Base-by-base conservation (phyloP, 495 filamentous ascomycete species). In the Xanthoparmelia taractica region DNA sequence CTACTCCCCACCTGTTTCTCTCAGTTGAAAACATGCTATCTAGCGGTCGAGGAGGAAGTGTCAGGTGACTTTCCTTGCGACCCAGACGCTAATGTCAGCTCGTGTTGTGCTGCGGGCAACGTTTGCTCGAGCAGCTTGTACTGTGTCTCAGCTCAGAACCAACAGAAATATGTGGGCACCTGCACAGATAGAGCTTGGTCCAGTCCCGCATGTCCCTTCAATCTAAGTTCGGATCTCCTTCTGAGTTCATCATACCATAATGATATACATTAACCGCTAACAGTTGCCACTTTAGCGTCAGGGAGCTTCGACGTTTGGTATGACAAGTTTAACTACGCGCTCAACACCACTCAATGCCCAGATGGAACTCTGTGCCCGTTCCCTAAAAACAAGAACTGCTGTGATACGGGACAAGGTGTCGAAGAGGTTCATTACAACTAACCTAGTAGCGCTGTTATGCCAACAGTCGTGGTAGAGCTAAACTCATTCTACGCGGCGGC, bases 181-280 rank as follows among this genome's bases (percentile, higher is more conserved):
- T 63, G 61, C 29, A 58, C 61, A 11, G 61, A 45, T 12, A 58
- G 25, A 17, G 48, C 25, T 17, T 63, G 61, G 61, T 33, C 38
- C 20, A 47, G 36, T 36, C 29, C 61, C 29, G 61, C 61, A 13
- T 63, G 61, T 36, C 61, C 36, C 20, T 58, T 63, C 17, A 27
- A 52, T n/a, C 48, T 47, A 29, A 38, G 50, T 47, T 18, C 41
- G 59, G 36, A 0, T 23, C 17, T n/a, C n/a, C 31, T n/a, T 57
- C 54, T 57, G 20, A 6, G 4, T 27, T 29, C 7, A 36, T 36
- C 55, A 37, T 57, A 23, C 1, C 7, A 4, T 27, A 23, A 4
- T 33, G 2, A 45, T 12, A 20, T 36, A 8, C 38, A 23, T 36
- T 2, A 23, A 45, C 27, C 8, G 34, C 17, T 25, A 13, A 60